phyloP scores from a whole-genome alignment of 768 basidiomycete genomes.

The Macrolepiota dolichaula region DNA sequence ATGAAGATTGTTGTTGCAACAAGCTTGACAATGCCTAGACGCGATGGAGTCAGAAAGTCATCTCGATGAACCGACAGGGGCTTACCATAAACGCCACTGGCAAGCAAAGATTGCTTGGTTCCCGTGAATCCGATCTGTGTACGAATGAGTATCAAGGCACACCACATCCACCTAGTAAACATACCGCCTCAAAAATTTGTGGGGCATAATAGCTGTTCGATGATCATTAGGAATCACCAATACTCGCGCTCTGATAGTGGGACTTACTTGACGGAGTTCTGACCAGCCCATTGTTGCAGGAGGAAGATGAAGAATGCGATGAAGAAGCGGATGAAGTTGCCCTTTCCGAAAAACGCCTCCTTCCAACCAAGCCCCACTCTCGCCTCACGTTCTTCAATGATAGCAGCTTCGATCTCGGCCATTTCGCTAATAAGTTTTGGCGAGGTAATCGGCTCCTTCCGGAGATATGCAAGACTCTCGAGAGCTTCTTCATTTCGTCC shows the following conservation, averaged over 20 bases:
- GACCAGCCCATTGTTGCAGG: conserved; percentile 82
- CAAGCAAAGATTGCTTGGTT: conserved; percentile 58
- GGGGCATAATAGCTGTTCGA: conserved; percentile 61
- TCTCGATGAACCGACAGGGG: background rate
- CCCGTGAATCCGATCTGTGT: conserved; percentile 63
- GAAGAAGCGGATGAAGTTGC: conserved; percentile 79
- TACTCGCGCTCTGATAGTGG: background rate
- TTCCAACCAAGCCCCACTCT: conserved; percentile 61
- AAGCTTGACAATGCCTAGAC: conserved; percentile 54
- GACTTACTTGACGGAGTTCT: conserved; percentile 66
- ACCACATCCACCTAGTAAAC: conserved; percentile 15
- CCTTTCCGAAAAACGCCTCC: conserved; percentile 78
- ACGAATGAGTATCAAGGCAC: conserved; percentile 4
- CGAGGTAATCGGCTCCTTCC: conserved; percentile 39
- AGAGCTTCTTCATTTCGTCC: conserved; percentile 53
- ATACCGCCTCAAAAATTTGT: conserved; percentile 65
- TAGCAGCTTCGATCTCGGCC: conserved; percentile 80
- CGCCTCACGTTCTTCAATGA: conserved; percentile 67
- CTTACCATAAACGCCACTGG: conserved; percentile 63
- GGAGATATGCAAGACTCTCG: conserved; percentile 61
- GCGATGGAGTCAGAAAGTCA: background rate
- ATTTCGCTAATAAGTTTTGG: conserved; percentile 54
- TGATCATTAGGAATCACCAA: background rate
- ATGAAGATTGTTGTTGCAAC: conserved; percentile 65
- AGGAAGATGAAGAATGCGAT: conserved; percentile 81